phyloP scores from a whole-genome alignment of 2,329 filamentous ascomycete species.

The Plectosphaerella plurivora region DNA sequence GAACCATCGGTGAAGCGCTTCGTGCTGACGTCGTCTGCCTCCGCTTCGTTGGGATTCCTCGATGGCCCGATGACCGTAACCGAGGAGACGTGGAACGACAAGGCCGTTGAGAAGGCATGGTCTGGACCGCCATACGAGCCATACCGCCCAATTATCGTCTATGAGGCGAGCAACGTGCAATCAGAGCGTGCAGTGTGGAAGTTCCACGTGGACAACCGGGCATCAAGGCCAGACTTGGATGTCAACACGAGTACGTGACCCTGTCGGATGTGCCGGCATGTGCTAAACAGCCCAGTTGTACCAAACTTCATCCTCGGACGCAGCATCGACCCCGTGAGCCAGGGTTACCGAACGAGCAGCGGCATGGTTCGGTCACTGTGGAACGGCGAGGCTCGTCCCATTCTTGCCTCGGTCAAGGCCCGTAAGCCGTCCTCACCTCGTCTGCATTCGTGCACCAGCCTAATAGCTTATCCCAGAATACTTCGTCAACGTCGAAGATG shows the following conservation, averaged over 20 bases:
- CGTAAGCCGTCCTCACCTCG: neutral
- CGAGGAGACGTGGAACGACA: constrained; percentile 28
- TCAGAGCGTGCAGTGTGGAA: constrained; percentile 32
- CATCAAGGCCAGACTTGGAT: neutral
- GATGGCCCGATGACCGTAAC: constrained; percentile 15
- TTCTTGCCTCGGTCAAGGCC: neutral
- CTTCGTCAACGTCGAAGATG: constrained; percentile 42
- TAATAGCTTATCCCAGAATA: constrained; percentile 25
- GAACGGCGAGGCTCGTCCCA: constrained; percentile 8
- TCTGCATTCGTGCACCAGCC: neutral
- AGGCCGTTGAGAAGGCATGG: constrained; percentile 26
- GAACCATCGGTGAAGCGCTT: constrained; percentile 31
- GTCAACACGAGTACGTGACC: constrained; percentile 5
- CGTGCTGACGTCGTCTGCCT: constrained; percentile 31
- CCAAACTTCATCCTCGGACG: constrained; percentile 21
- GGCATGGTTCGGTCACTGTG: constrained; percentile 14
- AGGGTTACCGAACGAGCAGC: constrained; percentile 17
- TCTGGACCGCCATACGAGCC: constrained; percentile 26
- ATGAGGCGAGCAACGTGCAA: constrained; percentile 32
- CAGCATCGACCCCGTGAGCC: constrained; percentile 12
- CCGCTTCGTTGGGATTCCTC: constrained; percentile 13
- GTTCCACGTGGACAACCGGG: constrained; percentile 25
- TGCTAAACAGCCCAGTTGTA: constrained; percentile 22
- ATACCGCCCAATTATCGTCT: constrained; percentile 21
- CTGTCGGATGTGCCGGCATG: constrained; percentile 1